Percentiles rank a stretch among this genome's conserved stretches.
Conservation (phyloP, 768 basidiomycete species). For the Podaxis sp. region DNA sequence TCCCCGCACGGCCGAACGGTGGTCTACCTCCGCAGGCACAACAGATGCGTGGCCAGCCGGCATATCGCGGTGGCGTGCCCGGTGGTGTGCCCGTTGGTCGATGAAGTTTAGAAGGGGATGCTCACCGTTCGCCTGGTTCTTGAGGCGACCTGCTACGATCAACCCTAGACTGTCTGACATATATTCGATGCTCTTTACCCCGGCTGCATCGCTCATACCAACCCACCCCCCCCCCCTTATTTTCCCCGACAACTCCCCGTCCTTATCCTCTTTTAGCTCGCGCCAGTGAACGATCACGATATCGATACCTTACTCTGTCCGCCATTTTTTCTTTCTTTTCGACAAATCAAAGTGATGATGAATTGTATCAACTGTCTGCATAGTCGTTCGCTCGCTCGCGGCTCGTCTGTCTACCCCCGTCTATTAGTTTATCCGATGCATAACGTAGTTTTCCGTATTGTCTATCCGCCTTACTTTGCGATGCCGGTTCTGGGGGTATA, state of each 20-base stretch:
- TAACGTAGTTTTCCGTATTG: slow-evolving; percentile 7
- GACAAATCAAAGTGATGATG: slow-evolving; percentile 2
- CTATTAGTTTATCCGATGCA: slow-evolving; percentile 10
- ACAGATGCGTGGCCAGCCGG: slow-evolving; percentile 23
- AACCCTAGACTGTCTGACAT: slow-evolving; percentile 2
- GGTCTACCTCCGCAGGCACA: slow-evolving; percentile 15
- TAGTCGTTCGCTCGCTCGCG: slow-evolving; percentile 3
- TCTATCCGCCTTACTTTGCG: neutral
- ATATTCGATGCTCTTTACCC: neutral
- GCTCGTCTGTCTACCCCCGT: neutral
- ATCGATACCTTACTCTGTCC: slow-evolving; percentile 1
- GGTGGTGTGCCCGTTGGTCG: slow-evolving; percentile 25
- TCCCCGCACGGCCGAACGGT: slow-evolving; percentile 19
- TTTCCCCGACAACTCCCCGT: neutral
- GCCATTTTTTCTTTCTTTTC: neutral
- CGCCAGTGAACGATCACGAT: slow-evolving; percentile 6
- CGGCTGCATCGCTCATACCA: slow-evolving; percentile 5
- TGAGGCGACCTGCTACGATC: neutral
- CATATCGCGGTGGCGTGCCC: slow-evolving; percentile 33
- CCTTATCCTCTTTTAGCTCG: neutral
- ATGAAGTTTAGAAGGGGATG: slow-evolving; percentile 19
- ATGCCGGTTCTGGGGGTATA: neutral
- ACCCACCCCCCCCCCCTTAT: neutral
- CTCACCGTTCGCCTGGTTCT: slow-evolving; percentile 3
- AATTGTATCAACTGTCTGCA: slow-evolving; percentile 3